Evolutionary conservation across 108 stramenopile genomes (phyloP).

Genomic region (Bacterosira constricta): DNA sequence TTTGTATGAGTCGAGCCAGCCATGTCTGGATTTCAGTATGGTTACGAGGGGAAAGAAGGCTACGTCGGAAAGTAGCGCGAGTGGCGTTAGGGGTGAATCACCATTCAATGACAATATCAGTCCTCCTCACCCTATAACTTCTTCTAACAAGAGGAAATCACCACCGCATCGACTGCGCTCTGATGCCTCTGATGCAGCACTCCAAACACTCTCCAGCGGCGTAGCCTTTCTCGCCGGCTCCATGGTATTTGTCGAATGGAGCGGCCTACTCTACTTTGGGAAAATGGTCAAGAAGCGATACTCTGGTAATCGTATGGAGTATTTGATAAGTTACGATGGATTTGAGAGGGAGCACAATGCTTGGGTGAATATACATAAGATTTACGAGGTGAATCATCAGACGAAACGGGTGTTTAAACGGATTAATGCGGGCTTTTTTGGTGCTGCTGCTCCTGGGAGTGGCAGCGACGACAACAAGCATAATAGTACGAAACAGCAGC

Average conservation of each 20-base stretch:
- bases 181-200: constrained; percentile 27
- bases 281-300: constrained; percentile 58
- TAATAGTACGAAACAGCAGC: constrained; percentile 19
- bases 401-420: constrained; percentile 50
- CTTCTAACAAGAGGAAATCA: constrained; percentile 7
- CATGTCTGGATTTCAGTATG: constrained; percentile 1
- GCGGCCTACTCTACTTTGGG: constrained; percentile 42
- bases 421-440: constrained; percentile 12
- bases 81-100: too few relatives aligned
- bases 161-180: constrained; percentile 24
- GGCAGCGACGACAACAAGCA: constrained; percentile 6
- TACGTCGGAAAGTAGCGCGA: not conserved
- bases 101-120: not conserved
- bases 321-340: constrained; percentile 48
- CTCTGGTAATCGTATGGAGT: constrained; percentile 43
- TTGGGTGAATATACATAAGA: constrained; percentile 50
- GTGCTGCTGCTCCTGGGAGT: not conserved
- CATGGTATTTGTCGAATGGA: constrained; percentile 47
- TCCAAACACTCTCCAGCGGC: constrained; percentile 36
- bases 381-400: constrained; percentile 53
- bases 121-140: not conserved
- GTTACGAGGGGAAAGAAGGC: constrained; percentile 3
- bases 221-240: constrained; percentile 56
- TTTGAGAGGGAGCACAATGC: constrained; percentile 46
- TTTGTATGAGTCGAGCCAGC: constrained; percentile 5